Conservation (phyloP, 495 filamentous ascomycete species). For the Tuber calosporum region DNA sequence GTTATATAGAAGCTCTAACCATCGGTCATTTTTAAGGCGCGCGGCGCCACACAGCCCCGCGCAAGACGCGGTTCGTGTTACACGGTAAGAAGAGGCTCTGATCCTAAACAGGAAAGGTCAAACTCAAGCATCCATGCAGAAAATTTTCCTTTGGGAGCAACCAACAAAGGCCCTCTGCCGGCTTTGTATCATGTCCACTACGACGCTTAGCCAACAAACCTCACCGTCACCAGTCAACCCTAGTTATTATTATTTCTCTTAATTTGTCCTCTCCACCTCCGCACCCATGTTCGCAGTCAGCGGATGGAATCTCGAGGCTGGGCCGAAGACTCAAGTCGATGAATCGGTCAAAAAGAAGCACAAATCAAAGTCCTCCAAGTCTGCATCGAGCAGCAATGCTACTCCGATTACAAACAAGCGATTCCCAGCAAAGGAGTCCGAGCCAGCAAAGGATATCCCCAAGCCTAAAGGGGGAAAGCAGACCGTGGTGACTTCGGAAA, state of each 20-base stretch:
- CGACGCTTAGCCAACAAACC: not conserved
- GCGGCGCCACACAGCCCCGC: not conserved
- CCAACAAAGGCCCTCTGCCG: not conserved
- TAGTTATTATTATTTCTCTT: slow-evolving; percentile 8
- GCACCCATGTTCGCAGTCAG: slow-evolving; percentile 81
- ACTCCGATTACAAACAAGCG: slow-evolving; percentile 42
- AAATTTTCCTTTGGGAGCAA: slow-evolving; percentile 12
- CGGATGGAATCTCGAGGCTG: slow-evolving; percentile 73
- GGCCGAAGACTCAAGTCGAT: slow-evolving; percentile 63
- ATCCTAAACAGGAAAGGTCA: not conserved
- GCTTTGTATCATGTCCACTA: not conserved
- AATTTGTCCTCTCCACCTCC: not conserved
- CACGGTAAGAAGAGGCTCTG: not conserved
- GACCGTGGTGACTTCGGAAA: slow-evolving; percentile 56
- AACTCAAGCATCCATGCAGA: not conserved
- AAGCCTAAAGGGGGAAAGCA: slow-evolving; percentile 41
- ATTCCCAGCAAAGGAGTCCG: slow-evolving; percentile 6
- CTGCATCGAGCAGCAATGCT: slow-evolving; percentile 33
- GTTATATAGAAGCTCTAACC: not conserved
- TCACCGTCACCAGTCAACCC: slow-evolving; percentile 11
- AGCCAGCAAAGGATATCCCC: slow-evolving; percentile 19
- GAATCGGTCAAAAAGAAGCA: slow-evolving; percentile 23
- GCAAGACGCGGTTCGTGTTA: not conserved
- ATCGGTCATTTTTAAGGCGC: not conserved
- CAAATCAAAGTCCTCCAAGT: slow-evolving; percentile 44